Conservation (phyloP, 805 yeast species). For the Metschnikowia lunata region DNA sequence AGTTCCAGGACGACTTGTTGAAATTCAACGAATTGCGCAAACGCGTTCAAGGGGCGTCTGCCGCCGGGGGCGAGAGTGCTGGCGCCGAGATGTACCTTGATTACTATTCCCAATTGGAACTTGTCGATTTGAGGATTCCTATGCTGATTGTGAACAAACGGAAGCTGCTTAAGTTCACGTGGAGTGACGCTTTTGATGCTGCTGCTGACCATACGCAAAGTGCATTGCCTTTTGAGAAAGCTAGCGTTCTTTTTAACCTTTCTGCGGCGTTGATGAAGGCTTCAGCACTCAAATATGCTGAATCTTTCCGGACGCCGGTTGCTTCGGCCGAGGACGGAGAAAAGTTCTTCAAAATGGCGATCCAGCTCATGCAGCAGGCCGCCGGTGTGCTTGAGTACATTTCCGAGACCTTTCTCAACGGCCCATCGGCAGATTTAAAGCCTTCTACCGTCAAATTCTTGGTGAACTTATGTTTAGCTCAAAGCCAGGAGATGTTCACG, state of each 20-base stretch:
- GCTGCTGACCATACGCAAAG: conserved; percentile 55
- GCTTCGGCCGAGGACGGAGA: conserved; percentile 20
- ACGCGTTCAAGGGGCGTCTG: conserved; percentile 32
- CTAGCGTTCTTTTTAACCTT: conserved; percentile 73
- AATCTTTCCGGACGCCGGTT: conserved; percentile 16
- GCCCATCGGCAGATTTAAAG: conserved; percentile 76
- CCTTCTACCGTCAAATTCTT: conserved; percentile 66
- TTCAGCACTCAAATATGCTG: conserved; percentile 34
- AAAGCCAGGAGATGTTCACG: conserved; percentile 82
- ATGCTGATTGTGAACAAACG: conserved; percentile 44
- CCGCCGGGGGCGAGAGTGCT: conserved; percentile 37
- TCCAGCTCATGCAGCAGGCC: conserved; percentile 63
- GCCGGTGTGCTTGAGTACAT: conserved; percentile 73
- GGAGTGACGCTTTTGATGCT: conserved; percentile 70
- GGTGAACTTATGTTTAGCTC: conserved; percentile 66
- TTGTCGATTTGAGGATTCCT: conserved; percentile 74
- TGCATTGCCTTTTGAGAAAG: conserved; percentile 86
- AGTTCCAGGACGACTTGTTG: conserved; percentile 52
- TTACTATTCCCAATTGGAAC: conserved; percentile 79
- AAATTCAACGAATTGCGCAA: conserved; percentile 52
- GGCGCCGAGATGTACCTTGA: conserved; percentile 55
- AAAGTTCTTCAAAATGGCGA: conserved; percentile 50
- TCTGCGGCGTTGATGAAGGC: conserved; percentile 58
- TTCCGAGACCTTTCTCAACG: conserved; percentile 78
- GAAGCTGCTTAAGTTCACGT: conserved; percentile 56